Evolutionary conservation across 1,284 basidiomycete genomes (phyloP).

Genomic region (Neonothopanus nambi): DNA sequence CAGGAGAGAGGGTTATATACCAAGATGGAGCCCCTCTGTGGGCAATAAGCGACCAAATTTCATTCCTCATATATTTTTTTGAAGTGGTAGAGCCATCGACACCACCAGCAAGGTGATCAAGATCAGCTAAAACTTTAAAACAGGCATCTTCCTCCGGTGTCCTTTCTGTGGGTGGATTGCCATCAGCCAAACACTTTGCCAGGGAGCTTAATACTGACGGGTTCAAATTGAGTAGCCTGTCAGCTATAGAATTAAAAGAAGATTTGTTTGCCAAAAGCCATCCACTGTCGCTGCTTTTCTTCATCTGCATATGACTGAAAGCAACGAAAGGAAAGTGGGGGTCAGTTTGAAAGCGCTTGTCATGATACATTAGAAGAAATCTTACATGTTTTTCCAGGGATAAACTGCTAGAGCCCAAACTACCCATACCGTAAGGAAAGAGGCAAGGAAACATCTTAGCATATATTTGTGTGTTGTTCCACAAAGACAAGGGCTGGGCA

Average conservation of each 20-base stretch:
- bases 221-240: slow-evolving; percentile 28
- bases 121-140: slow-evolving; percentile 32
- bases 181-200: slow-evolving; percentile 21
- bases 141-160: slow-evolving; percentile 36
- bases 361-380: slow-evolving; percentile 29
- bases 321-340: slow-evolving; percentile 27
- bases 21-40: slow-evolving; percentile 27
- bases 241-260: slow-evolving; percentile 27
- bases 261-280: slow-evolving; percentile 29
- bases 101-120: slow-evolving; percentile 34
- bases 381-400: slow-evolving; percentile 19
- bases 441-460: slow-evolving; percentile 37
- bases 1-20: slow-evolving; percentile 30
- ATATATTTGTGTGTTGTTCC: slow-evolving; percentile 32
- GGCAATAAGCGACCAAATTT: slow-evolving; percentile 37
- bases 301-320: slow-evolving; percentile 33
- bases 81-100: slow-evolving; percentile 33
- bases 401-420: slow-evolving; percentile 24
- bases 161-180: slow-evolving; percentile 26
- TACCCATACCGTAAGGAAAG: slow-evolving; percentile 37
- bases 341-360: too few relatives aligned
- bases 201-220: slow-evolving; percentile 23
- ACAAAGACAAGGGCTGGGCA: slow-evolving; percentile 29
- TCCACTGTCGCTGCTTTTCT: slow-evolving; percentile 23
- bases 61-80: slow-evolving; percentile 36